A percentile compares a stretch with the other conserved stretches of the same genome.
Evolutionary conservation across 306 rosid genomes (phyloP).

Genomic region (Gillenia trifoliata): DNA sequence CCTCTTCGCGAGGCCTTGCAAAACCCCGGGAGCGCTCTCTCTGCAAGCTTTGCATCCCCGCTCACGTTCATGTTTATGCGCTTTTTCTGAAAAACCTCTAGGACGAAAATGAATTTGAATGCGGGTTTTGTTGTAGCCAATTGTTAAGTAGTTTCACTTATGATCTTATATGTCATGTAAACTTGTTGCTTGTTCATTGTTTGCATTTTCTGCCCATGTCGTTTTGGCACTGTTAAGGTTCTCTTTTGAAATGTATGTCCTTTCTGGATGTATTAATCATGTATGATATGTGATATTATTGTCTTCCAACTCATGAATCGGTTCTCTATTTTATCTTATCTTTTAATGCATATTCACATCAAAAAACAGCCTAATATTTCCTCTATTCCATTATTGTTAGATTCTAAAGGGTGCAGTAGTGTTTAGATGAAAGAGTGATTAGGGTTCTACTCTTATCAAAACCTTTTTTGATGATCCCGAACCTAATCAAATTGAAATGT

Average conservation of each 20-base stretch:
- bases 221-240: neutral
- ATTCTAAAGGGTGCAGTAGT: neutral
- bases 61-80: neutral
- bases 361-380: neutral
- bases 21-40: constrained; percentile 94
- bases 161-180: neutral
- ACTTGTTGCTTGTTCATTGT: neutral
- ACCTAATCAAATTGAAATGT: neutral
- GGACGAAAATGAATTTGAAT: neutral
- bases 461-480: neutral
- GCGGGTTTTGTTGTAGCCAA: neutral
- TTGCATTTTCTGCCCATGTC: neutral
- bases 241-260: neutral
- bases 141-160: neutral
- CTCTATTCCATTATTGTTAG: neutral
- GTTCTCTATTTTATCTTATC: neutral
- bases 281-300: no score
- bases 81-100: neutral
- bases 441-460: neutral
- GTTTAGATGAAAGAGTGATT: neutral
- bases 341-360: neutral
- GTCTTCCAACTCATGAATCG: neutral
- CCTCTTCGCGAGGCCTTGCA: constrained; percentile 85
- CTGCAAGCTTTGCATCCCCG: constrained; percentile 40
- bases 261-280: neutral